phyloP scores from a whole-genome alignment of 345 rosid species.

The Lepidium africanum region DNA sequence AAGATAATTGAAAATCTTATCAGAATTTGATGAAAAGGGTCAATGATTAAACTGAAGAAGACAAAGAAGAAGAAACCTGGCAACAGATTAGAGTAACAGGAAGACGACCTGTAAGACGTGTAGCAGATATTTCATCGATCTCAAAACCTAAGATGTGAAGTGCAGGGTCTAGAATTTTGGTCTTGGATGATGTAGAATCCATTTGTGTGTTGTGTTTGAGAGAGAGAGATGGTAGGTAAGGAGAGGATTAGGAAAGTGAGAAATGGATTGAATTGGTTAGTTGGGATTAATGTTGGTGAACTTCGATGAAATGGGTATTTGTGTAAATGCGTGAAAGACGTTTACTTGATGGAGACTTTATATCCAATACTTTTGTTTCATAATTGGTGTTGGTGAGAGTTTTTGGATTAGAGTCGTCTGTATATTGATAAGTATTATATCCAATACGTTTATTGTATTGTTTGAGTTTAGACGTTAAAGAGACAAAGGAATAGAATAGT shows the following conservation, averaged over 20 bases:
- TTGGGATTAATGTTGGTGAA: background rate
- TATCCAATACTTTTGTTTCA: background rate
- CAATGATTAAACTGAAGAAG: background rate
- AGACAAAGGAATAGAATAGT: background rate
- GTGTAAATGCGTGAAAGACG: background rate
- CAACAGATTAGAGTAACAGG: slow-evolving; percentile 49
- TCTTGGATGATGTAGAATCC: slow-evolving; percentile 32
- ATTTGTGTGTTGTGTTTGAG: slow-evolving; percentile 11
- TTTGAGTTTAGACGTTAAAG: background rate
- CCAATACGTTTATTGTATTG: background rate
- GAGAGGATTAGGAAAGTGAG: background rate
- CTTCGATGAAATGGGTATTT: background rate
- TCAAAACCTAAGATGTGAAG: slow-evolving; percentile 51
- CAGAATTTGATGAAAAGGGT: background rate
- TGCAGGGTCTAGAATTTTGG: slow-evolving; percentile 35
- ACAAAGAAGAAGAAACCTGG: slow-evolving; percentile 34
- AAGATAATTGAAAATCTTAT: background rate
- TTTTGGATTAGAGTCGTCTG: background rate
- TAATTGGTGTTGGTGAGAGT: background rate
- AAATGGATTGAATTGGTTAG: background rate
- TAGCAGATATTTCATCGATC: slow-evolving; percentile 44
- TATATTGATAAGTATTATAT: background rate
- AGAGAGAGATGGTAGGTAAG: background rate
- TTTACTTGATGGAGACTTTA: background rate
- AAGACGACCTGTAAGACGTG: slow-evolving; percentile 56